Base-by-base conservation (phyloP, 169 alveolate genomes). In the Eimeria sp. region DNA sequence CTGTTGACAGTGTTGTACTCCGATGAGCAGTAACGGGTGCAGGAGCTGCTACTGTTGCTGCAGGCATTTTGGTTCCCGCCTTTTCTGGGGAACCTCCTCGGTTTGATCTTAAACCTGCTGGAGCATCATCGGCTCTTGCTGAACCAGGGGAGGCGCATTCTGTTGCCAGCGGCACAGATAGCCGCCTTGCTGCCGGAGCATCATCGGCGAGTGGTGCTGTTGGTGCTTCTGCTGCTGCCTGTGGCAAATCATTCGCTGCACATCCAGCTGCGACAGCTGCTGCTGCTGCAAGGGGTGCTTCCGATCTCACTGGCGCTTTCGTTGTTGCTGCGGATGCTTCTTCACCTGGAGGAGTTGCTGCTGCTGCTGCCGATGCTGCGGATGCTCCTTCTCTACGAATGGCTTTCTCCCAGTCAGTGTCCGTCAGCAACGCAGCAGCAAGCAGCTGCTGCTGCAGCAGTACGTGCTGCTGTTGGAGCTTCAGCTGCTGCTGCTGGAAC, bases 371-470 rank as follows among this genome's bases (percentile, higher is more conserved):
- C 11, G 16, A 54, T 45, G 51, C 86, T 75, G 86, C 58, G 34
- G 58, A 7, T 45, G 57, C 86, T 16, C 40, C 86, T 45, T 34
- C 84, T 75, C 13, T 75, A 16, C 58, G 86, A 45, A 20, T 4
- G 57, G 51, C 14, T 11, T 45, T 22, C 5, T 40, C 86, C 58
- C 14, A 34, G 9, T 75, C 86, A 0, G 86, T 45, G 9, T 75
- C 86, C 25, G 86, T 45, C 51, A 75, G 86, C 86, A 75, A 57
- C 57, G 86, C 16, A 54, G 40, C 57, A 22, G 57, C 57, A 34
- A 43, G 86, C 86, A 75, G 58, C 25, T 75, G 86, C 86, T 75
- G 86, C 86, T 75, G 86, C 10, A 75, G 30, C 86, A 43, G 86
- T 22, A 43, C 61, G 61, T 75, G 86, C 58, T 75, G 86, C 86